These are phyloP conservation scores for Helotiales sp. DNA, from an alignment of 2,329 filamentous ascomycete species.

Conservation along the genomic window DNA sequence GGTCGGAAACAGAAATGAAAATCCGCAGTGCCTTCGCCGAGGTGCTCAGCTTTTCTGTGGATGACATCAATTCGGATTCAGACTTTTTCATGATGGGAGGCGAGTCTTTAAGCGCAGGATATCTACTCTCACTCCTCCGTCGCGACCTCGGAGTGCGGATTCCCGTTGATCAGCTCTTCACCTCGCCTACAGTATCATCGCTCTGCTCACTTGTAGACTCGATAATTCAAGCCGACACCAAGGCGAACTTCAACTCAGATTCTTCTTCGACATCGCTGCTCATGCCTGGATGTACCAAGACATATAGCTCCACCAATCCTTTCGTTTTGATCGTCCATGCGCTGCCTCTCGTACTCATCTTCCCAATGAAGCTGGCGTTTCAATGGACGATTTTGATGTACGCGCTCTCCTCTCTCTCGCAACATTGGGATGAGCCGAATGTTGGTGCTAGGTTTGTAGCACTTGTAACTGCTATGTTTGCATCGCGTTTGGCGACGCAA, in stretches of 20 bases:
- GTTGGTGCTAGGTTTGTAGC: slow-evolving; percentile 49
- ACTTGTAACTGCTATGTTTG: slow-evolving; percentile 45
- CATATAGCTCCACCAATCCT: slow-evolving; percentile 50
- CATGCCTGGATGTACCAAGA: slow-evolving; percentile 38
- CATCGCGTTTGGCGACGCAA: slow-evolving; percentile 42
- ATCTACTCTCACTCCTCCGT: slow-evolving; percentile 51
- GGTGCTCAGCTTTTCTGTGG: slow-evolving; percentile 42
- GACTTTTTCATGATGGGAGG: slow-evolving; percentile 56
- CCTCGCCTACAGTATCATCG: slow-evolving; percentile 43
- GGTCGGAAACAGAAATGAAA: not conserved
- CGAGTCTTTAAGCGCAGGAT: slow-evolving; percentile 54
- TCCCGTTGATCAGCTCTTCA: slow-evolving; percentile 53
- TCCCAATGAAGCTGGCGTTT: slow-evolving; percentile 50
- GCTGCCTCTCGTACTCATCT: slow-evolving; percentile 48
- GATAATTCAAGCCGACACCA: slow-evolving; percentile 11
- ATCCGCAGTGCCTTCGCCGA: slow-evolving; percentile 47
- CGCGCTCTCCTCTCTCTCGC: slow-evolving; percentile 42
- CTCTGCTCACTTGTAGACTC: slow-evolving; percentile 16
- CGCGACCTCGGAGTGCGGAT: slow-evolving; percentile 48
- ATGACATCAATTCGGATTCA: slow-evolving; percentile 41
- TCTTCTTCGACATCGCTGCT: too few species aligned
- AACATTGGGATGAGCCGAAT: slow-evolving; percentile 41
- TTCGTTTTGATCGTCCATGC: slow-evolving; percentile 51
- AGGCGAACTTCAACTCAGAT: too few species aligned
- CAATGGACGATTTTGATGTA: slow-evolving; percentile 55